Conservation (phyloP, 2,329 filamentous ascomycete genomes). For the Ascochyta pisi region DNA sequence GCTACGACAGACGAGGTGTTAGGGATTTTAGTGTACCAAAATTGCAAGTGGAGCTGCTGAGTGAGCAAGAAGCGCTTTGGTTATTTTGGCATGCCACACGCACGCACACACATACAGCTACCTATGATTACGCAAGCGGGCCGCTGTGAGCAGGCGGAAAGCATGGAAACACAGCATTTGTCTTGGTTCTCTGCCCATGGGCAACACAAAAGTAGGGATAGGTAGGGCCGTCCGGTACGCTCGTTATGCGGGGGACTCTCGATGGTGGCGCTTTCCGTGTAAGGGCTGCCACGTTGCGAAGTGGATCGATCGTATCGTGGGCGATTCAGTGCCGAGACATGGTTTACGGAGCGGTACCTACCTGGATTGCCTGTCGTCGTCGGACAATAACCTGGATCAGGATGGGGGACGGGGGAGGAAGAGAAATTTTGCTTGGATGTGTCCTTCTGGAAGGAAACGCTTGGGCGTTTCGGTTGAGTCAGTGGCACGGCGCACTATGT, state of each 20-base stretch:
- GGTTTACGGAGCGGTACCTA: background rate
- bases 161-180: background rate
- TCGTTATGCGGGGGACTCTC: conserved; percentile 7
- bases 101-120: too few species aligned
- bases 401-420: background rate
- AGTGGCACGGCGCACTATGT: background rate
- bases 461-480: conserved; percentile 9
- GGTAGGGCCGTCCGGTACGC: background rate
- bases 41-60: conserved; percentile 16
- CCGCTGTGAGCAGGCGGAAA: background rate
- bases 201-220: background rate
- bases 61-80: background rate
- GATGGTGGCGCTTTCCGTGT: background rate
- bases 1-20: conserved; percentile 8
- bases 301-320: conserved; percentile 2
- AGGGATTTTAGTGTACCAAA: conserved; percentile 21
- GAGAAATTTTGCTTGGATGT: conserved; percentile 4
- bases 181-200: background rate
- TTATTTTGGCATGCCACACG: too few species aligned
- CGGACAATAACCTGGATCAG: conserved; percentile 10
- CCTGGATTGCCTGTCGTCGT: background rate
- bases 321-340: conserved; percentile 6
- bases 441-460: conserved; percentile 16
- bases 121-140: too few species aligned
- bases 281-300: conserved; percentile 12